Evolutionary conservation across 495 filamentous ascomycete species (phyloP).

Genomic region (Cryomyces minteri): DNA sequence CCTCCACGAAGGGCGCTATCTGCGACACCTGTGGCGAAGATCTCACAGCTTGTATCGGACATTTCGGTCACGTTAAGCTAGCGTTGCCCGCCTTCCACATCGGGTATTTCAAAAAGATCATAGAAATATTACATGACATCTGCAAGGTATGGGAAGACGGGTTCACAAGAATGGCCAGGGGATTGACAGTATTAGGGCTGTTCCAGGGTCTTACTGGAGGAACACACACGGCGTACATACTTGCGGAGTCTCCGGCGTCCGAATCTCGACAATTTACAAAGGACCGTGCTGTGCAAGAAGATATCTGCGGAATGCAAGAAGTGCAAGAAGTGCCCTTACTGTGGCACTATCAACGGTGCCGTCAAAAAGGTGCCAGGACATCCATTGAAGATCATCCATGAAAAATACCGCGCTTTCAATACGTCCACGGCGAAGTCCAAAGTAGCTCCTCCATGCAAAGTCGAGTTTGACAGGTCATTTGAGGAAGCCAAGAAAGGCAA

Average conservation of each 20-base stretch:
- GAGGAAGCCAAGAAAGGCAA: constrained; percentile 50
- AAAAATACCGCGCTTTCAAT: constrained; percentile 76
- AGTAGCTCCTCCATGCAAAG: constrained; percentile 55
- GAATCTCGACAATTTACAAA: constrained; percentile 68
- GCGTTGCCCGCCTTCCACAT: constrained; percentile 87
- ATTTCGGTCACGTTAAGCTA: constrained; percentile 83
- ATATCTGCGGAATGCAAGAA: constrained; percentile 82
- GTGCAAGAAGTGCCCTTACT: constrained; percentile 54
- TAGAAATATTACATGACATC: constrained; percentile 75
- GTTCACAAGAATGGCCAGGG: not conserved
- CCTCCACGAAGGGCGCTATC: constrained; percentile 51
- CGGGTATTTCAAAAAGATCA: constrained; percentile 82
- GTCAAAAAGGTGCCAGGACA: constrained; percentile 65
- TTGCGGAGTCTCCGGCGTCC: constrained; percentile 64
- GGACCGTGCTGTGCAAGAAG: constrained; percentile 61
- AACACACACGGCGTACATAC: constrained; percentile 50
- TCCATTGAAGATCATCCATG: constrained; percentile 81
- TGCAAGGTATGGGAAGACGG: constrained; percentile 43
- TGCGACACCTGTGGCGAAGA: constrained; percentile 71
- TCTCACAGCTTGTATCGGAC: constrained; percentile 70
- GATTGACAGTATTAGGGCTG: constrained; percentile 33
- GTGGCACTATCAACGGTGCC: constrained; percentile 63
- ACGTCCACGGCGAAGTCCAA: constrained; percentile 73
- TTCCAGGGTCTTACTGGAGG: constrained; percentile 57
- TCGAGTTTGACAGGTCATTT: constrained; percentile 71